These are phyloP conservation scores for Penicillium angulare DNA, from an alignment of 495 filamentous ascomycete species.

Conservation along the genomic window DNA sequence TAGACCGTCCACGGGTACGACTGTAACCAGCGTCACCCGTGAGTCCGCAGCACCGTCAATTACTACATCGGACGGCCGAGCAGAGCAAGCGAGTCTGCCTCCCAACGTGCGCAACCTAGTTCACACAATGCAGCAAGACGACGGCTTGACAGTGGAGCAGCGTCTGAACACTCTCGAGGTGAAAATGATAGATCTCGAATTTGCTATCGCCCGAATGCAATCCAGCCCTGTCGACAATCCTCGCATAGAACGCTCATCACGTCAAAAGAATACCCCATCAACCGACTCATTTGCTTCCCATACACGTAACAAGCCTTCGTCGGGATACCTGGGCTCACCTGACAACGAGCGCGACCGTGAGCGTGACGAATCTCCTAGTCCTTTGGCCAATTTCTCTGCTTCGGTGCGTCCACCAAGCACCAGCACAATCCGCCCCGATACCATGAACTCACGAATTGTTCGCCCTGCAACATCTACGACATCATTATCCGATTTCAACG, in stretches of 20 bases:
- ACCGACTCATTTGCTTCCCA: constrained; percentile 12
- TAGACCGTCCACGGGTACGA: constrained; percentile 31
- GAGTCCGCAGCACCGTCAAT: constrained; percentile 24
- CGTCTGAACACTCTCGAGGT: constrained; percentile 53
- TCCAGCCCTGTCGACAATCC: constrained; percentile 22
- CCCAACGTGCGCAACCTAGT: constrained; percentile 45
- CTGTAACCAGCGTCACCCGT: constrained; percentile 30
- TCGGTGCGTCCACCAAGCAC: constrained; percentile 40
- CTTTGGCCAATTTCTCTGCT: constrained; percentile 4
- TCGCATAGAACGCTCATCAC: constrained; percentile 13
- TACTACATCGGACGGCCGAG: constrained; percentile 10
- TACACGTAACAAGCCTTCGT: constrained; percentile 21
- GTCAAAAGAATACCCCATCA: constrained; percentile 16
- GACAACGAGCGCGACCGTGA: constrained; percentile 9
- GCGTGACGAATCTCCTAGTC: constrained; percentile 23
- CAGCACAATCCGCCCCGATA: constrained; percentile 38
- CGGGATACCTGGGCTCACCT: constrained; percentile 9
- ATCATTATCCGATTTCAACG: constrained; percentile 31
- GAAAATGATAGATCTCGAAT: constrained; percentile 56
- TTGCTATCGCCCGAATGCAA: constrained; percentile 54
- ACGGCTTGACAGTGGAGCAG: constrained; percentile 48
- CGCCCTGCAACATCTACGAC: constrained; percentile 33
- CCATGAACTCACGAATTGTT: constrained; percentile 24
- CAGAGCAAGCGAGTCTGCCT: constrained; percentile 28
- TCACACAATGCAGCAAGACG: constrained; percentile 45